These are phyloP conservation scores for Trichosporon faecale DNA, from an alignment of 1,284 basidiomycete species.

Conservation along the genomic window DNA sequence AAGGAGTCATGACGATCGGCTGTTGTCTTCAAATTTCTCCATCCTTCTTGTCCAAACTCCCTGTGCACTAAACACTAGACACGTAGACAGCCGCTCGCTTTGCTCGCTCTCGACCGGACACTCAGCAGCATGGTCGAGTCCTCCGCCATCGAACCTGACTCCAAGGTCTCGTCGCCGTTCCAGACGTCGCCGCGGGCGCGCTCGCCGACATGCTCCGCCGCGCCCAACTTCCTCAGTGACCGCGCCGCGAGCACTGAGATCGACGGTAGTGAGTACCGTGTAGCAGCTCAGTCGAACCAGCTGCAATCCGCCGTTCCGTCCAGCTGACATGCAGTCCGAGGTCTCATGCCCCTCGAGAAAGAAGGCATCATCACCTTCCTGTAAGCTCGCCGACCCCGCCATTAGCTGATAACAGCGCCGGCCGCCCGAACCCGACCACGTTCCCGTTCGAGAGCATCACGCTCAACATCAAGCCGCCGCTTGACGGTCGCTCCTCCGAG, in stretches of 20 bases:
- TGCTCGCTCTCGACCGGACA: too few species aligned
- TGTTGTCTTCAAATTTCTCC: neutral
- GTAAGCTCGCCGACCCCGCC: slow-evolving; percentile 47
- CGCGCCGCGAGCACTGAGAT: slow-evolving; percentile 30
- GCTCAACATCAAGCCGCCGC: slow-evolving; percentile 54
- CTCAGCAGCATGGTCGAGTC: neutral
- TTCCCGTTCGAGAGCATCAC: slow-evolving; percentile 82
- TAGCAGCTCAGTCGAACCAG: too few species aligned
- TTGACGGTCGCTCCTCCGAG: slow-evolving; percentile 52
- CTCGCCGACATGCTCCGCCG: neutral
- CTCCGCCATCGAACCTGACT: slow-evolving; percentile 17
- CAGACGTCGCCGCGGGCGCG: slow-evolving; percentile 9
- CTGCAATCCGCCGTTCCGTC: neutral
- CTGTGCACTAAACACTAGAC: neutral
- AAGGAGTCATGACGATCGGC: neutral
- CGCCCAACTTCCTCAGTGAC: slow-evolving; percentile 30
- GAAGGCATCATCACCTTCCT: slow-evolving; percentile 77
- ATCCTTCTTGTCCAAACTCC: neutral
- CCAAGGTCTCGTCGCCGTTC: slow-evolving; percentile 24
- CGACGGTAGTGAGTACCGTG: slow-evolving; percentile 40
- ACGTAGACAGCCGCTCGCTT: too few species aligned
- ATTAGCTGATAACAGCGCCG: slow-evolving; percentile 50
- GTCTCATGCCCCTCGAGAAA: slow-evolving; percentile 71
- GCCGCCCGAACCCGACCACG: slow-evolving; percentile 75
- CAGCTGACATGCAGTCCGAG: slow-evolving; percentile 53